Evolutionary conservation across 1,284 basidiomycete species (phyloP), one percentile per base, ranked within the genome.

Genomic region (Cryptococcus maquisensis): DNA sequence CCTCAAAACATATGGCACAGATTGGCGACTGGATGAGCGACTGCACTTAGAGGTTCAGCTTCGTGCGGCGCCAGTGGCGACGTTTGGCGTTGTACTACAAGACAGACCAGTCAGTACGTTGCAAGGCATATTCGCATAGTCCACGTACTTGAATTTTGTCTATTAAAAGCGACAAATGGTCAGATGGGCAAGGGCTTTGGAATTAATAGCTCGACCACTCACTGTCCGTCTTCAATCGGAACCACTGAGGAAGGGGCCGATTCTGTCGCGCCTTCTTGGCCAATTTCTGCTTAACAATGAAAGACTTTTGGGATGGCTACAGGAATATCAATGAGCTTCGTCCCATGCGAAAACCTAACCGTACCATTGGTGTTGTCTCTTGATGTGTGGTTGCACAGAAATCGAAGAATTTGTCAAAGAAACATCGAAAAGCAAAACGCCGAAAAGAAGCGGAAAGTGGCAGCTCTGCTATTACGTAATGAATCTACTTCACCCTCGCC

Each of bases 211-310:
- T 32, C 32, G 8, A 21, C 18, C 10, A 73, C 73, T 67, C 66
- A 74, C 73, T 89, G 78, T 92, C 94, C 68, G 90, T 87, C 84
- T 96, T 97, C 65, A 97, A 82, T 69, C 93, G 90, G 86, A 94
- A 97, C 94, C 93, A 98, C 75, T 95, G 91, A 63, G 93, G 94
- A 63, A 98, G 95, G 65, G 93, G 93, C 75, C 95, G 85, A 84
- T 98, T 98, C 84, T 95, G 92, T 75, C 90, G 86, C 60, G 83
- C 79, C 62, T 93, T 93, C 86, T 98, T 98, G 74, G 95, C 92
- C 68, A 98, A 90, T 77, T 87, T 94, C 77, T 87, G 86, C 84
- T 98, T 72, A 63, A 72, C 66, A 56, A 65, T 60, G 86, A 97
- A 97, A 61, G 90, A 85, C 82, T 98, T 98, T 85, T 97, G 90